These are phyloP conservation scores for Lactarius trivialis DNA, from an alignment of 768 basidiomycete genomes.

Conservation along the genomic window DNA sequence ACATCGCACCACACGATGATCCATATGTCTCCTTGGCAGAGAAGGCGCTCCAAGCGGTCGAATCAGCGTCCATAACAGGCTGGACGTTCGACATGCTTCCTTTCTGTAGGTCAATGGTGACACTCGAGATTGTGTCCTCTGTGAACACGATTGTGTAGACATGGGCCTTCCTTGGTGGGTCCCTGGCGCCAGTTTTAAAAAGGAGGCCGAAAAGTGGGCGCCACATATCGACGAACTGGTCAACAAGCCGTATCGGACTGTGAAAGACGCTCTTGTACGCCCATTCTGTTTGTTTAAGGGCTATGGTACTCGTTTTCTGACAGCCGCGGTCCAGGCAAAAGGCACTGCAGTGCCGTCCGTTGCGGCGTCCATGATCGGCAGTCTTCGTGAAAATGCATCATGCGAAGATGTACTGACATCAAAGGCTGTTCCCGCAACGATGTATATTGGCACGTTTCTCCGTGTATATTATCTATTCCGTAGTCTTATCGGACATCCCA, in stretches of 20 bases:
- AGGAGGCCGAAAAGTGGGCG: constrained; percentile 21
- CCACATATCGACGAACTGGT: constrained; percentile 23
- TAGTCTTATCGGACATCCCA: background rate
- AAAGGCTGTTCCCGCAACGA: constrained; percentile 18
- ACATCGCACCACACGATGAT: constrained; percentile 22
- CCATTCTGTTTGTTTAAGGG: background rate
- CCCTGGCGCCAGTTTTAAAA: constrained; percentile 27
- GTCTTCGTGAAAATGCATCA: constrained; percentile 12
- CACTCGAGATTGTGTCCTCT: background rate
- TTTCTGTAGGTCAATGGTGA: constrained; percentile 13
- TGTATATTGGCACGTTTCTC: constrained; percentile 16
- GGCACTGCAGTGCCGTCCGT: constrained; percentile 14
- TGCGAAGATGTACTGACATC: constrained; percentile 13
- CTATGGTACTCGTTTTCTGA: background rate
- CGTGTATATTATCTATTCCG: background rate
- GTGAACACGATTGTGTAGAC: constrained; percentile 11
- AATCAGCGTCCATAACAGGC: constrained; percentile 12
- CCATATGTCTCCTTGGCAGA: constrained; percentile 21
- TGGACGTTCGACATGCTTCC: constrained; percentile 22
- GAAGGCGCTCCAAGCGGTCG: constrained; percentile 19
- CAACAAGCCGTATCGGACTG: constrained; percentile 24
- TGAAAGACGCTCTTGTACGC: constrained; percentile 19
- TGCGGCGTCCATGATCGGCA: constrained; percentile 14
- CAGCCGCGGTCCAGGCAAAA: background rate
- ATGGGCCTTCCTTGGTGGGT: constrained; percentile 26